Evolutionary conservation across 108 stramenopile genomes (phyloP), one percentile per base, ranked within the genome.

Genomic region (Thalassiosira profunda): DNA sequence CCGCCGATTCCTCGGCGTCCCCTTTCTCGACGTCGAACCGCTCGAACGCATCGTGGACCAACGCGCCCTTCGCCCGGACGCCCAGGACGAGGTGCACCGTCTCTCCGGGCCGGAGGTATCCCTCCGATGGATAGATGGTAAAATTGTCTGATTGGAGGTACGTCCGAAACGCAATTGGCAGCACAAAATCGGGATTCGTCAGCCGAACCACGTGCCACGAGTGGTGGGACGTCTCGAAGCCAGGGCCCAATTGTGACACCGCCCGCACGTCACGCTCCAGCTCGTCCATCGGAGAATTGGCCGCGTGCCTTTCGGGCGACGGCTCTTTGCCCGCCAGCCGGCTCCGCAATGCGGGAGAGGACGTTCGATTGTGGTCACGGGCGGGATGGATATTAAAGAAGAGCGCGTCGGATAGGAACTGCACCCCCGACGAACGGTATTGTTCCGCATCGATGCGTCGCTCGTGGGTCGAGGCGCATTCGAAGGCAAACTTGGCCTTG

Each of bases 131-230:
- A 70, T 65, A 90, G 0, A 84, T 80, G 1, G 83, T 79, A 58
- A 90, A 90, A 34, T 75, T 82, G 53, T 90, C 86, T 0, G 80
- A 60, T 68, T 83, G 83, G 33, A 87, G 66, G 17, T 66, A 83
- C 18, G 83, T 75, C 33, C 79, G 62, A 52, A 79, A 90, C 15
- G 67, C 65, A 26, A 90, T 59, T 12, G 86, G 84, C 9, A 72
- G 77, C 12, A 72, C 34, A 57, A 63, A 79, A 47, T 84, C 77
- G 9, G 89, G 86, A 82, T 90, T 90, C 10, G 83, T 71, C 18
- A 90, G 62, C 18, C 80, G 84, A 29, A 63, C 54, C 8, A 83
- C 20, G 60, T 90, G 86, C 89, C 89, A 90, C 26, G 84, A 71
- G 54, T 90, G 89, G 42, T 70, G 17, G 11, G 84, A 67, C 5